These are phyloP conservation scores for Lagenidium sp. DNA, from an alignment of 352 stramenopile genomes.

Conservation along the genomic window DNA sequence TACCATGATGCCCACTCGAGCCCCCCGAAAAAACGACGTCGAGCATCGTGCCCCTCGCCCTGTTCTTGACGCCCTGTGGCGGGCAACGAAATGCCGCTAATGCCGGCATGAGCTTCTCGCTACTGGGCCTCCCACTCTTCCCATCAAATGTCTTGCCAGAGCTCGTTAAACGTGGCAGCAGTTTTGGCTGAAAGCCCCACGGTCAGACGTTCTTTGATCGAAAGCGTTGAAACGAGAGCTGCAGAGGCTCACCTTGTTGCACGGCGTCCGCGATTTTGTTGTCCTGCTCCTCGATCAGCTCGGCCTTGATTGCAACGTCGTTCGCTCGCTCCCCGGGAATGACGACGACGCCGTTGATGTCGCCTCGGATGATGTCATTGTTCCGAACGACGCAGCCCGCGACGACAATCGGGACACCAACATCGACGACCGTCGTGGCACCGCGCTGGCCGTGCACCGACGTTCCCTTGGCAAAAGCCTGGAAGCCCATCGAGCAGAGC, in stretches of 20 bases:
- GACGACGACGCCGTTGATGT: slow-evolving; percentile 78
- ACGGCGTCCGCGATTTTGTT: slow-evolving; percentile 69
- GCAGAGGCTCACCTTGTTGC: slow-evolving; percentile 66
- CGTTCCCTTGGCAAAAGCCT: slow-evolving; percentile 55
- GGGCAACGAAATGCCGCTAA: too few relatives aligned
- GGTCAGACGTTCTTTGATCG: slow-evolving; percentile 64
- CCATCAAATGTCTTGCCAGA: slow-evolving; percentile 29
- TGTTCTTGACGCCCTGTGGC: too few relatives aligned
- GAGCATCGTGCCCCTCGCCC: too few relatives aligned
- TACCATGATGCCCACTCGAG: too few relatives aligned
- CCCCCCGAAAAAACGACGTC: too few relatives aligned
- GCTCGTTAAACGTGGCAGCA: slow-evolving; percentile 23
- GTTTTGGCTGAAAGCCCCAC: slow-evolving; percentile 26
- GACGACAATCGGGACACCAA: slow-evolving; percentile 59
- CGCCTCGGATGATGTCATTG: slow-evolving; percentile 69
- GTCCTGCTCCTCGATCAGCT: slow-evolving; percentile 75
- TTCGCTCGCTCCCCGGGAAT: slow-evolving; percentile 60
- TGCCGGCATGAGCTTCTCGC: too few relatives aligned
- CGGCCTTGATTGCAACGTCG: slow-evolving; percentile 59
- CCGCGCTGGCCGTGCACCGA: slow-evolving; percentile 61
- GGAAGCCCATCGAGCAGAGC: slow-evolving; percentile 55
- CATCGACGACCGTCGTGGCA: slow-evolving; percentile 54
- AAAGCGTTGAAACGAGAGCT: slow-evolving; percentile 73
- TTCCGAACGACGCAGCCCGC: slow-evolving; percentile 70
- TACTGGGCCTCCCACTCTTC: too few relatives aligned